A percentile compares a stretch with the other conserved stretches of the same genome.
phyloP scores from a whole-genome alignment of 495 filamentous ascomycete genomes.

The Cercophora sp. region DNA sequence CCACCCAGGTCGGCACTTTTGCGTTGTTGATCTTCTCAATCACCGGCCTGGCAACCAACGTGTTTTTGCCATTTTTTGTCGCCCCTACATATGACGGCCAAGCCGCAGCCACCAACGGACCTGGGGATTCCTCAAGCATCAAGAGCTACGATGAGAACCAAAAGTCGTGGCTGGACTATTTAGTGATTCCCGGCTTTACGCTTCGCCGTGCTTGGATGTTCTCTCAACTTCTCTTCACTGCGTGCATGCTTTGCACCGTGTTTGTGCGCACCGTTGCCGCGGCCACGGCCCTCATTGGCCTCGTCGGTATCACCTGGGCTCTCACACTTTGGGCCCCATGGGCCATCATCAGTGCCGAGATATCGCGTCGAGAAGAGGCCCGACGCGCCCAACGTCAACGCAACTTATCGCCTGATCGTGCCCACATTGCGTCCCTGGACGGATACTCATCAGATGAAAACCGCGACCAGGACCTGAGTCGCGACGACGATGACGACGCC shows the following conservation, averaged over 20 bases:
- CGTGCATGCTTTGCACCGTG: constrained; percentile 75
- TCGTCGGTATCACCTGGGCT: constrained; percentile 85
- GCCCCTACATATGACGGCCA: constrained; percentile 64
- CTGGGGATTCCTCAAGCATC: constrained; percentile 16
- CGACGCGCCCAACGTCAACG: constrained; percentile 48
- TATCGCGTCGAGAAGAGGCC: constrained; percentile 69
- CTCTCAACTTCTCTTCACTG: constrained; percentile 72
- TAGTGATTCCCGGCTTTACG: constrained; percentile 76
- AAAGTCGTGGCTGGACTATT: constrained; percentile 46
- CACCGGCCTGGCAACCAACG: constrained; percentile 71
- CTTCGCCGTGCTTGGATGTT: constrained; percentile 82
- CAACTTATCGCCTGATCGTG: constrained; percentile 19
- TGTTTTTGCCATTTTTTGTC: constrained; percentile 77
- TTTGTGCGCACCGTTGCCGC: constrained; percentile 61
- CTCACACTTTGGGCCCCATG: constrained; percentile 88
- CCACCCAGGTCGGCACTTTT: constrained; percentile 76
- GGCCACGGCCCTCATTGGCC: constrained; percentile 68
- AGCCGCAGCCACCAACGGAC: constrained; percentile 13
- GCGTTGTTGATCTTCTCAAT: constrained; percentile 84
- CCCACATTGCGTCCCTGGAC: constrained; percentile 20
- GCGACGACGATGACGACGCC: constrained; percentile 43
- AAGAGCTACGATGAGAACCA: constrained; percentile 30
- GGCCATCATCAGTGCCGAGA: constrained; percentile 85
- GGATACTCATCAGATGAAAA: constrained; percentile 31
- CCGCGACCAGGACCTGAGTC: constrained; percentile 13